These are phyloP conservation scores for Aspergillus sparsus DNA, from an alignment of 495 filamentous ascomycete species.

Conservation along the genomic window DNA sequence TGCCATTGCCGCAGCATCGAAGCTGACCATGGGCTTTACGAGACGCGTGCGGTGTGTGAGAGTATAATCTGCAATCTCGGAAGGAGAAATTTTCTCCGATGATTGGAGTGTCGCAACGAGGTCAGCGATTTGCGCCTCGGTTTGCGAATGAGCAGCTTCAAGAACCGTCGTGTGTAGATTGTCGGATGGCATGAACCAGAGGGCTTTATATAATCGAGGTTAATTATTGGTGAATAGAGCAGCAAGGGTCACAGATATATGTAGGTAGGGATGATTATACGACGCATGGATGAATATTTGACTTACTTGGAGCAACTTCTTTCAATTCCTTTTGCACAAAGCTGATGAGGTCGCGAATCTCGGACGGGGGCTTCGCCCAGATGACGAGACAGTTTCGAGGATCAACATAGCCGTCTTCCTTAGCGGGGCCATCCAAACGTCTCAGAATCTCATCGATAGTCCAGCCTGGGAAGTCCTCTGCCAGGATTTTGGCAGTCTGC, in stretches of 20 bases:
- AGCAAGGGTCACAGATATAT: too few species aligned
- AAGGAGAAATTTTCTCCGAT: slow-evolving; percentile 36
- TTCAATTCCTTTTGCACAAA: slow-evolving; percentile 63
- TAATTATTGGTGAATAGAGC: too few species aligned
- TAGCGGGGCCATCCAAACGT: slow-evolving; percentile 59
- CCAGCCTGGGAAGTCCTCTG: slow-evolving; percentile 63
- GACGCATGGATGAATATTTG: too few species aligned
- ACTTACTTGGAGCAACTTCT: slow-evolving; percentile 62
- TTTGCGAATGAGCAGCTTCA: slow-evolving; percentile 73
- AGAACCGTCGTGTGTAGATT: slow-evolving; percentile 83
- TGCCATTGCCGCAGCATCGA: slow-evolving; percentile 79
- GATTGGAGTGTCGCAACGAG: slow-evolving; percentile 55
- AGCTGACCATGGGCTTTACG: slow-evolving; percentile 78
- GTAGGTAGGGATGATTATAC: too few species aligned
- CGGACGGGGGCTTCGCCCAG: slow-evolving; percentile 76
- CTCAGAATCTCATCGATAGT: slow-evolving; percentile 70
- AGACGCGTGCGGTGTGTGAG: slow-evolving; percentile 65
- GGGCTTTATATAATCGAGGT: not conserved
- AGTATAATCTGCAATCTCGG: slow-evolving; percentile 62
- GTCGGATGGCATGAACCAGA: slow-evolving; percentile 81
- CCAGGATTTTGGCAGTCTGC: slow-evolving; percentile 67
- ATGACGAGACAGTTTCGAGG: slow-evolving; percentile 77
- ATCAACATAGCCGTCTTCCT: slow-evolving; percentile 68
- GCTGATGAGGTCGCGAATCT: slow-evolving; percentile 61
- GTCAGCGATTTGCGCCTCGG: slow-evolving; percentile 57